Conservation (phyloP, 768 basidiomycete genomes). For the Mycena vitilis region DNA sequence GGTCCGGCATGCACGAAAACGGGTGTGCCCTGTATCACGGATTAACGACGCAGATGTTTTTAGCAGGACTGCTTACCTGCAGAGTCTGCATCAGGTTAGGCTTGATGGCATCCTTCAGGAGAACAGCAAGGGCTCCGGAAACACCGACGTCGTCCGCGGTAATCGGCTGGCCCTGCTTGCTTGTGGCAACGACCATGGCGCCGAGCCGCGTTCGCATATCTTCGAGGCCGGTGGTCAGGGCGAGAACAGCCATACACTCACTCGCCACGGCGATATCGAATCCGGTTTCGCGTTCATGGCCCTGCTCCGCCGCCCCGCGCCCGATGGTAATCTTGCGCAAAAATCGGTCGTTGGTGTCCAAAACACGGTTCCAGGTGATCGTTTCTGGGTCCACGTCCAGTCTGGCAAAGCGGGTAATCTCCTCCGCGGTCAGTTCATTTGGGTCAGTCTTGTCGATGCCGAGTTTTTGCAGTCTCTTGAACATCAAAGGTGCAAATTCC, state of each 20-base stretch:
- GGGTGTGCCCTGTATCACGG: slow-evolving; percentile 78
- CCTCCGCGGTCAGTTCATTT: slow-evolving; percentile 91
- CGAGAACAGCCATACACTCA: slow-evolving; percentile 98
- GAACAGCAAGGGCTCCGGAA: slow-evolving; percentile 93
- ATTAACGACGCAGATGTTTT: too few relatives aligned
- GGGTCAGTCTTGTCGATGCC: slow-evolving; percentile 96
- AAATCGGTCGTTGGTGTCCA: slow-evolving; percentile 98
- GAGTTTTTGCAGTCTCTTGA: slow-evolving; percentile 94
- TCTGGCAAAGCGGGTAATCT: slow-evolving; percentile 89
- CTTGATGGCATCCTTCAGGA: slow-evolving; percentile 99
- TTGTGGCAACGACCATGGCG: slow-evolving; percentile 96
- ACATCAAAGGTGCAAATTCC: slow-evolving; percentile 95
- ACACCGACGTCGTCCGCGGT: slow-evolving; percentile 98
- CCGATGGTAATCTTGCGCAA: slow-evolving; percentile 94
- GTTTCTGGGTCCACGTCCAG: slow-evolving; percentile 91
- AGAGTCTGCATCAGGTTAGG: slow-evolving; percentile 99
- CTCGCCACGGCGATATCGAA: slow-evolving; percentile 98
- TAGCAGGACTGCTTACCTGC: slow-evolving; percentile 59
- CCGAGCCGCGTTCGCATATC: slow-evolving; percentile 96
- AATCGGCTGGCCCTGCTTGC: slow-evolving; percentile 89
- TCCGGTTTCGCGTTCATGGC: slow-evolving; percentile 87
- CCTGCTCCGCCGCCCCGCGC: slow-evolving; percentile 90
- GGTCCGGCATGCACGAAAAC: slow-evolving; percentile 99
- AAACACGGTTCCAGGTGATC: slow-evolving; percentile 97
- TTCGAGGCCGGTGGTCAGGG: slow-evolving; percentile 84